A percentile compares a stretch with the other conserved stretches of the same genome.
phyloP scores from a whole-genome alignment of 495 filamentous ascomycete species.

The Tricharina praecox region DNA sequence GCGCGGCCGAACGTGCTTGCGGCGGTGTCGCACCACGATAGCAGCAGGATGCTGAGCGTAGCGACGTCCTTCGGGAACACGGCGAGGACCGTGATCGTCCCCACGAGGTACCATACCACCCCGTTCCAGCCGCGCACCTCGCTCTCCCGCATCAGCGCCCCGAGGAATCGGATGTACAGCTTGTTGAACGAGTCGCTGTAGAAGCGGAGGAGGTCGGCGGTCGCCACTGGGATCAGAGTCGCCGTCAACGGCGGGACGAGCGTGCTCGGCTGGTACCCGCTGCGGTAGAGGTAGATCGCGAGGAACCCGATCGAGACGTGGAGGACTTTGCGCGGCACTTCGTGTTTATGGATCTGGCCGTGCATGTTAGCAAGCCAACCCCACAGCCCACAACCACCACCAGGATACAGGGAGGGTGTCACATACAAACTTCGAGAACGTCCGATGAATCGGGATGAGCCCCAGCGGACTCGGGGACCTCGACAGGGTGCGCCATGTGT shows the following conservation, averaged over 20 bases:
- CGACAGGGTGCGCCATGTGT: constrained; percentile 56
- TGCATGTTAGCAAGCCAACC: background rate
- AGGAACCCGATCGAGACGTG: constrained; percentile 95
- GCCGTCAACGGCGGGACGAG: constrained; percentile 71
- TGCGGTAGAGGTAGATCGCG: constrained; percentile 63
- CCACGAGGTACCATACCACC: constrained; percentile 88
- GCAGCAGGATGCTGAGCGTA: constrained; percentile 67
- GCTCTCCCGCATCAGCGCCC: constrained; percentile 88
- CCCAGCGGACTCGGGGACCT: constrained; percentile 81
- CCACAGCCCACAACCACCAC: no score
- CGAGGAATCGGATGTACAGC: constrained; percentile 66
- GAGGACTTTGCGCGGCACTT: constrained; percentile 56
- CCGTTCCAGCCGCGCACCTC: constrained; percentile 89
- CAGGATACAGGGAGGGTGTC: background rate
- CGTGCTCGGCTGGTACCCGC: constrained; percentile 49
- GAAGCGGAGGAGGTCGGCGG: constrained; percentile 68
- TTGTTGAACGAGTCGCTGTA: constrained; percentile 64
- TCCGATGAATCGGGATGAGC: constrained; percentile 80
- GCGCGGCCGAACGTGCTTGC: constrained; percentile 81
- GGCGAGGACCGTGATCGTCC: constrained; percentile 65
- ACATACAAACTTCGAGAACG: constrained; percentile 49
- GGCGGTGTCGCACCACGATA: constrained; percentile 96
- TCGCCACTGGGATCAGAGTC: constrained; percentile 74
- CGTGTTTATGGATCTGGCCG: constrained; percentile 47
- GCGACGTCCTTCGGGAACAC: constrained; percentile 93